phyloP scores from a whole-genome alignment of 2,329 filamentous ascomycete species.

The Tolypocladium ovalisporum region DNA sequence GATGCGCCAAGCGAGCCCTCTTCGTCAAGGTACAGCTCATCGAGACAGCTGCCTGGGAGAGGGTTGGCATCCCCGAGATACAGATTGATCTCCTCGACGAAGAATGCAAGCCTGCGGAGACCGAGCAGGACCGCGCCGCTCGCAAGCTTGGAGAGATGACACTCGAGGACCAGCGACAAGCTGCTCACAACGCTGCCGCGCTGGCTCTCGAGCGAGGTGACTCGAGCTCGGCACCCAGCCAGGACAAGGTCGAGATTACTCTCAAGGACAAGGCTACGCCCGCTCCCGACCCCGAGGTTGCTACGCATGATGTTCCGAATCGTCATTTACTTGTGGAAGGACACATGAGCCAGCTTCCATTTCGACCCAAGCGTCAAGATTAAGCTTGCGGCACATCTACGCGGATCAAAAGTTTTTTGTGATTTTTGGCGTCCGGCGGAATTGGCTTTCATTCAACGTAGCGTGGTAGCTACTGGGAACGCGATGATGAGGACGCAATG shows the following conservation, averaged over 20 bases:
- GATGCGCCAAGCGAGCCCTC: slow-evolving; percentile 68
- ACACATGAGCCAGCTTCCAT: slow-evolving; percentile 29
- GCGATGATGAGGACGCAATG: not conserved
- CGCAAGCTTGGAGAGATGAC: slow-evolving; percentile 29
- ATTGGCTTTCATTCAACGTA: not conserved
- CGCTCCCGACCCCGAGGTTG: slow-evolving; percentile 8
- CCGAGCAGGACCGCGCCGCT: slow-evolving; percentile 27
- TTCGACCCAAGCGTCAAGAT: slow-evolving; percentile 1
- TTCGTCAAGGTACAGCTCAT: slow-evolving; percentile 84
- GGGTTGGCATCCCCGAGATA: slow-evolving; percentile 46
- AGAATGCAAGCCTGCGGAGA: slow-evolving; percentile 28
- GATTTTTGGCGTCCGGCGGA: no score
- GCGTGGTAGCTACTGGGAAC: not conserved
- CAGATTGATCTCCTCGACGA: slow-evolving; percentile 59
- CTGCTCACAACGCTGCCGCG: slow-evolving; percentile 26
- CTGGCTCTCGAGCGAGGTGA: slow-evolving; percentile 41
- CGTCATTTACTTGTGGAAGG: slow-evolving; percentile 38
- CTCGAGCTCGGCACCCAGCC: slow-evolving; percentile 6
- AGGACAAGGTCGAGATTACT: slow-evolving; percentile 31
- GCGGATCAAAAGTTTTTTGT: not conserved
- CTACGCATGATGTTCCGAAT: slow-evolving; percentile 21
- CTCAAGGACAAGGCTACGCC: slow-evolving; percentile 38
- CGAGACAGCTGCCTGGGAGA: slow-evolving; percentile 77
- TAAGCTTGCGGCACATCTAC: not conserved
- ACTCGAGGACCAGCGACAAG: slow-evolving; percentile 31